These are phyloP conservation scores for Saccharomyces mikatae DNA, from an alignment of 805 yeast species.

Conservation along the genomic window DNA sequence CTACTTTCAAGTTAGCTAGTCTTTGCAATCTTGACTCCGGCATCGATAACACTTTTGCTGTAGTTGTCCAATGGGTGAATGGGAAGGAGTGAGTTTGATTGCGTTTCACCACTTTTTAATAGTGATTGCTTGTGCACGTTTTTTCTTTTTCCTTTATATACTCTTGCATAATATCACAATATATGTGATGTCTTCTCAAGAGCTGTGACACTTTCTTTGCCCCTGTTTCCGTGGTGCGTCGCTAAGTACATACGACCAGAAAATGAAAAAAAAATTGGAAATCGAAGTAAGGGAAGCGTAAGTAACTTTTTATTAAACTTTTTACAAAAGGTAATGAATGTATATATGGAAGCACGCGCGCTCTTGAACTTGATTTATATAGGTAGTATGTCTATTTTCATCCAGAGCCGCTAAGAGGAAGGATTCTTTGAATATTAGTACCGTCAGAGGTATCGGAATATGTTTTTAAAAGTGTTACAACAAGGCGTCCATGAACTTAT, in stretches of 20 bases:
- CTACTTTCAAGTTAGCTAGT: constrained; percentile 72
- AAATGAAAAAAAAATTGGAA: neutral
- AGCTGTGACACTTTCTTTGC: neutral
- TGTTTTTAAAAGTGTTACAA: constrained; percentile 6
- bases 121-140: neutral
- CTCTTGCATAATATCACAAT: neutral
- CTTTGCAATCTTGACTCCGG: constrained; percentile 57
- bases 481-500: constrained; percentile 17
- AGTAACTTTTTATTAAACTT: neutral
- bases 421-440: neutral
- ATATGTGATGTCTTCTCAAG: neutral
- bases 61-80: neutral
- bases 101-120: neutral
- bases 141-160: neutral
- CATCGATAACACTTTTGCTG: neutral
- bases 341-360: neutral
- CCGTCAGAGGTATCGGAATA: neutral
- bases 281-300: neutral
- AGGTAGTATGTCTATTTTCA: neutral
- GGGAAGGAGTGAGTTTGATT: no score
- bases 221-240: neutral
- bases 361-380: neutral
- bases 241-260: neutral
- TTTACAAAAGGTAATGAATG: neutral
- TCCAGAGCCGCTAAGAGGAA: neutral